Evolutionary conservation across 1,139 yeast genomes (phyloP).

Genomic region (Yamadazyma jaroonii): DNA sequence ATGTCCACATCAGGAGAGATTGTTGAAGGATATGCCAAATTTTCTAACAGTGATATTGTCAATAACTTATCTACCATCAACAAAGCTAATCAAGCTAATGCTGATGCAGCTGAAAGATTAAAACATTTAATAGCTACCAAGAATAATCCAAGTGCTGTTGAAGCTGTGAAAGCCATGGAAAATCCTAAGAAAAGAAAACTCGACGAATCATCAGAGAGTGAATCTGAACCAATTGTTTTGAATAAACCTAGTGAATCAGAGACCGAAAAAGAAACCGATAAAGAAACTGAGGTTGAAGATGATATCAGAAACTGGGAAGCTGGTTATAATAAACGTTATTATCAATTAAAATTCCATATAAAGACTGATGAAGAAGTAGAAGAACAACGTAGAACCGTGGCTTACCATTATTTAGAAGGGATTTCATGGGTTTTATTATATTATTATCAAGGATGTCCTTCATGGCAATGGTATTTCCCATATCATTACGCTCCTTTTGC

Average conservation of each 20-base stretch:
- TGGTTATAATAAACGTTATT: conserved; percentile 83
- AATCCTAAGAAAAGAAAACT: conserved; percentile 12
- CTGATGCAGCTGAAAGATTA: conserved; percentile 65
- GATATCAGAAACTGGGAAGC: conserved; percentile 77
- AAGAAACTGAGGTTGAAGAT: conserved; percentile 39
- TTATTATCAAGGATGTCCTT: conserved; percentile 96
- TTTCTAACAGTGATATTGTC: conserved; percentile 73
- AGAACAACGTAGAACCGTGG: conserved; percentile 57
- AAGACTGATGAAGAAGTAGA: conserved; percentile 54
- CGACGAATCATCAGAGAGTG: conserved; percentile 17
- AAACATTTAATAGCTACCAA: conserved; percentile 42
- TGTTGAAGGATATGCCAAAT: conserved; percentile 61
- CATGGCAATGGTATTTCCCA: conserved; percentile 98
- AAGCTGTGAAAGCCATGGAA: conserved; percentile 26
- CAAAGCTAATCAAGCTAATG: conserved; percentile 72
- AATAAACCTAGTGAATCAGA: conserved; percentile 15
- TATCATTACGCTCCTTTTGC: conserved; percentile 99
- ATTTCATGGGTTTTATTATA: conserved; percentile 92
- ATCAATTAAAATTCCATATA: conserved; percentile 68
- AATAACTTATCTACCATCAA: conserved; percentile 65
- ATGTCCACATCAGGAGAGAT: conserved; percentile 67
- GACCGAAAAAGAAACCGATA: conserved; percentile 2
- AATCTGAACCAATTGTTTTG: conserved; percentile 22
- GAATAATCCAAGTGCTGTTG: conserved; percentile 34
- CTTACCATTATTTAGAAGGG: conserved; percentile 82